Evolutionary conservation across 768 basidiomycete species (phyloP).

Genomic region (Kwoniella newhampshirensis): DNA sequence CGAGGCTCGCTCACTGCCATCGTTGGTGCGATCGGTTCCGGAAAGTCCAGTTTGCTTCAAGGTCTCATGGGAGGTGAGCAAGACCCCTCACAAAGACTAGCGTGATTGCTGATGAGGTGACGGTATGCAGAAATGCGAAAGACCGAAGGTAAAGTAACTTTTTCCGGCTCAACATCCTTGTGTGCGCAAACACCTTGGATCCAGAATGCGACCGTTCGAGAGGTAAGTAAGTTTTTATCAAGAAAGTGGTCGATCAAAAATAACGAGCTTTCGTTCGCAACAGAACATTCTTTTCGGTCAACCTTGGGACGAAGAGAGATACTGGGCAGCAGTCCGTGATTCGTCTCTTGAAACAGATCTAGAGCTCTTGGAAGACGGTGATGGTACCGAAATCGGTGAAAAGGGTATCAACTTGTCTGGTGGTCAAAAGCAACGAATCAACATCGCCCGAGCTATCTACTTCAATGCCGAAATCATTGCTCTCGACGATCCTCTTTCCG

Average conservation of each 20-base stretch:
- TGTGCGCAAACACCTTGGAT: slow-evolving; percentile 91
- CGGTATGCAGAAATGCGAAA: slow-evolving; percentile 71
- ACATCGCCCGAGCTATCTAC: slow-evolving; percentile 84
- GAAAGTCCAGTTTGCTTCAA: slow-evolving; percentile 50
- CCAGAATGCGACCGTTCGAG: slow-evolving; percentile 74
- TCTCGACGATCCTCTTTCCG: slow-evolving; percentile 78
- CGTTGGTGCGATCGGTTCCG: slow-evolving; percentile 73
- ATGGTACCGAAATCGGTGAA: slow-evolving; percentile 81
- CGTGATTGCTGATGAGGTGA: slow-evolving; percentile 56
- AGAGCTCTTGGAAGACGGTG: slow-evolving; percentile 71
- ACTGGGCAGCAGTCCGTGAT: slow-evolving; percentile 76
- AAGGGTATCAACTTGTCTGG: slow-evolving; percentile 86
- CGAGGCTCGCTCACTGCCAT: slow-evolving; percentile 78
- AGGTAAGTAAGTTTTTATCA: too few relatives aligned
- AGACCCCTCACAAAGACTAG: background rate
- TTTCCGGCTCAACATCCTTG: slow-evolving; percentile 74
- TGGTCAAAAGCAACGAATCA: slow-evolving; percentile 73
- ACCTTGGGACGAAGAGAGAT: slow-evolving; percentile 74
- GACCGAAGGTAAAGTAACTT: slow-evolving; percentile 65
- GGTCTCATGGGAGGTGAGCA: slow-evolving; percentile 45
- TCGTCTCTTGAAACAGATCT: slow-evolving; percentile 79
- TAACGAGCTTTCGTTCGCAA: background rate
- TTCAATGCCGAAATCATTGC: slow-evolving; percentile 81
- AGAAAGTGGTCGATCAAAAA: too few relatives aligned
- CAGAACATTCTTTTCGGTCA: slow-evolving; percentile 80